A percentile compares a stretch with the other conserved stretches of the same genome.
phyloP scores from a whole-genome alignment of 2,329 filamentous ascomycete species.

The Cladorrhinum sp. region DNA sequence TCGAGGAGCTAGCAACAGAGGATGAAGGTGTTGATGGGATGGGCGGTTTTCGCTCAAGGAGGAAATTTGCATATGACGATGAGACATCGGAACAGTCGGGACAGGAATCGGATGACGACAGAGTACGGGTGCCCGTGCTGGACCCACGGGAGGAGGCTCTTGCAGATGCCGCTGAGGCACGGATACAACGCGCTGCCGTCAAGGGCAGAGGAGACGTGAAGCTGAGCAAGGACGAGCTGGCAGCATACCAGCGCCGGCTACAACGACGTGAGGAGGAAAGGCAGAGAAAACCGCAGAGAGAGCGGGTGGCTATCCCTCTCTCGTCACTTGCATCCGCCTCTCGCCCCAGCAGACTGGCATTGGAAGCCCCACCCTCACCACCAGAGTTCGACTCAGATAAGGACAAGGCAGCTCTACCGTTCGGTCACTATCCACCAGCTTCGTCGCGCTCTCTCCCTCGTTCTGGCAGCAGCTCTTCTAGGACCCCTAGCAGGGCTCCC shows the following conservation, averaged over 20 bases:
- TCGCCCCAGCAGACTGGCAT: constrained; percentile 33
- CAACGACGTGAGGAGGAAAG: constrained; percentile 54
- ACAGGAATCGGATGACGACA: constrained; percentile 46
- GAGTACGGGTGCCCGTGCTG: constrained; percentile 44
- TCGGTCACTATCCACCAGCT: constrained; percentile 49
- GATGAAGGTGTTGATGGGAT: constrained; percentile 40
- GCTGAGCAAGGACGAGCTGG: constrained; percentile 75
- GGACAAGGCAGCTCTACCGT: constrained; percentile 40
- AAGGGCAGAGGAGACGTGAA: constrained; percentile 76
- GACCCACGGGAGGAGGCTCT: constrained; percentile 69
- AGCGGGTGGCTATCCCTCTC: constrained; percentile 52
- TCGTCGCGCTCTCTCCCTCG: constrained; percentile 40
- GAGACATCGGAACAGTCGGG: constrained; percentile 45
- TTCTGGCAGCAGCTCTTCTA: constrained; percentile 42
- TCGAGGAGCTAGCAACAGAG: constrained; percentile 67
- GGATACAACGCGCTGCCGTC: constrained; percentile 74
- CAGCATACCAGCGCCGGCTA: constrained; percentile 68
- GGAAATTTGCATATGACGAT: constrained; percentile 41
- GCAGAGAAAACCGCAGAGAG: constrained; percentile 37
- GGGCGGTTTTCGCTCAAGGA: constrained; percentile 37
- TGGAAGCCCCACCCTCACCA: constrained; percentile 36
- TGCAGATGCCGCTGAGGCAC: constrained; percentile 73
- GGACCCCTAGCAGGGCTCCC: constrained; percentile 24
- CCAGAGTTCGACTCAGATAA: constrained; percentile 34
- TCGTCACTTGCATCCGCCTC: constrained; percentile 47